Conservation (phyloP, 208 protist genomes). For the Crithidia brevicula region DNA sequence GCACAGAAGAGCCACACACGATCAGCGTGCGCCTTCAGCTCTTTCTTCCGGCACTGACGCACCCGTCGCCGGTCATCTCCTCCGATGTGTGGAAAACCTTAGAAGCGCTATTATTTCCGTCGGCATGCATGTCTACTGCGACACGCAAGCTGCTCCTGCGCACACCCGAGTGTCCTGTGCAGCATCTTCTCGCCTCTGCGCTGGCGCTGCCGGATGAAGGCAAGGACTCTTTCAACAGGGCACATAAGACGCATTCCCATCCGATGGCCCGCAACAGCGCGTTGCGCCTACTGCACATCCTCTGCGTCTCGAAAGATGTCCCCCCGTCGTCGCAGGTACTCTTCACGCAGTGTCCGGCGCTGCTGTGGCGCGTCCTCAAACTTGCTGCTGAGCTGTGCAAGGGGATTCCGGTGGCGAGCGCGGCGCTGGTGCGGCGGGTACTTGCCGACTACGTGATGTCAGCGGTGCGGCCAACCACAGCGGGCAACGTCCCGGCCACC, state of each 20-base stretch:
- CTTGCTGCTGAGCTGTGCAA: constrained; percentile 24
- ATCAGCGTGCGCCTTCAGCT: constrained; percentile 2
- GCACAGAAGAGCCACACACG: neutral
- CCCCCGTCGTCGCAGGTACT: constrained; percentile 29
- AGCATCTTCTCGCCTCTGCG: constrained; percentile 24
- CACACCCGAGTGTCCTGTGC: constrained; percentile 20
- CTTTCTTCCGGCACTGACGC: constrained; percentile 31
- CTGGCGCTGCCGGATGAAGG: constrained; percentile 32
- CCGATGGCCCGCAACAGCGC: constrained; percentile 29
- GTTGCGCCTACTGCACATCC: constrained; percentile 27
- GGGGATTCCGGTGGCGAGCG: constrained; percentile 15
- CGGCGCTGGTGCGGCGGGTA: constrained; percentile 22
- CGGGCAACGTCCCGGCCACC: neutral
- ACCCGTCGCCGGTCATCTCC: constrained; percentile 44
- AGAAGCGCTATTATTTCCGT: constrained; percentile 31
- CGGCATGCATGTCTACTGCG: neutral
- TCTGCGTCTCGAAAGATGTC: constrained; percentile 24
- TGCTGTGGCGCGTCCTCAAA: constrained; percentile 58
- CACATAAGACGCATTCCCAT: constrained; percentile 26
- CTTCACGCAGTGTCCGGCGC: constrained; percentile 56
- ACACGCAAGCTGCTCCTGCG: constrained; percentile 7
- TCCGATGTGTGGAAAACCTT: constrained; percentile 57
- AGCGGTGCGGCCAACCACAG: neutral
- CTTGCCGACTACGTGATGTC: constrained; percentile 35
- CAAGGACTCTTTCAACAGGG: no score